Evolutionary conservation across 305 asterid genomes (phyloP).

Genomic region (Striga hermonthica): DNA sequence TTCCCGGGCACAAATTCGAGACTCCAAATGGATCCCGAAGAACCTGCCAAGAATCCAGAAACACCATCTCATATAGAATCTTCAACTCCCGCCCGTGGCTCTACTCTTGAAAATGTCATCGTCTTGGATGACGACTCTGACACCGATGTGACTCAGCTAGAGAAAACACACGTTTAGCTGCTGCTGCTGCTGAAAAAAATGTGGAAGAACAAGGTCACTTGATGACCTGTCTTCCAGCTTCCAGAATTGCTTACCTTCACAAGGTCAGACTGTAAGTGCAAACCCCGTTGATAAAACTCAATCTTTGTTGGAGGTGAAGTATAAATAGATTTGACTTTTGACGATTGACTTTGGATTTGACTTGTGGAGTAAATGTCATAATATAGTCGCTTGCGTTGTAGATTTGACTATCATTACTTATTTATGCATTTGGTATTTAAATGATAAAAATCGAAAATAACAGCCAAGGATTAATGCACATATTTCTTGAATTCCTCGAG

Average conservation of each 20-base stretch:
- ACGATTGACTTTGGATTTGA: too few relatives aligned
- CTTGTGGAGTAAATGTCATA: too few relatives aligned
- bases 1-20: conserved; percentile 47
- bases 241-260: conserved; percentile 59
- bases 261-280: conserved; percentile 32
- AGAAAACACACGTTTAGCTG: conserved; percentile 17
- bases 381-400: too few relatives aligned
- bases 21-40: conserved; percentile 33
- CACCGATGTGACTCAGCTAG: conserved; percentile 40
- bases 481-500: too few relatives aligned
- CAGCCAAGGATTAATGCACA: too few relatives aligned
- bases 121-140: conserved; percentile 53
- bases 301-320: conserved; percentile 36
- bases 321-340: too few relatives aligned
- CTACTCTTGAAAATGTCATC: conserved; percentile 45
- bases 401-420: too few relatives aligned
- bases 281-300: conserved; percentile 22
- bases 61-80: conserved; percentile 31
- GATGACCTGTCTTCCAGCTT: conserved; percentile 79
- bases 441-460: too few relatives aligned
- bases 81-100: conserved; percentile 31
- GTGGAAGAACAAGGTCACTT: conserved; percentile 41
- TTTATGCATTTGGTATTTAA: too few relatives aligned
- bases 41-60: conserved; percentile 36
- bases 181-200: conserved; percentile 12